These are phyloP conservation scores for Daldinia sp. DNA, from an alignment of 2,329 filamentous ascomycete species.

Conservation along the genomic window DNA sequence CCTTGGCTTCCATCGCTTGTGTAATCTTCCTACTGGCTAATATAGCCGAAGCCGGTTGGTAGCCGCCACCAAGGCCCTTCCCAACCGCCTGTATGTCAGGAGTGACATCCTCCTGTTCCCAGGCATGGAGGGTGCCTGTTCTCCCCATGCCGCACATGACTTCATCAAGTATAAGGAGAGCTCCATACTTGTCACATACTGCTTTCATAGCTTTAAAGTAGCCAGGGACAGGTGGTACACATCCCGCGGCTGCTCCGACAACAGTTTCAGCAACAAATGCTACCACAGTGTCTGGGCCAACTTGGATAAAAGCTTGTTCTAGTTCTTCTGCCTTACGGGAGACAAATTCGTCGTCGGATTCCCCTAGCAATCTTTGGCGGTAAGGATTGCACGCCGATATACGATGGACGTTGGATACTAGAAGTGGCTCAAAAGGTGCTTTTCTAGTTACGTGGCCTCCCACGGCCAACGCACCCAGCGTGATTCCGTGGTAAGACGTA, in stretches of 20 bases:
- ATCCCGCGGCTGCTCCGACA: slow-evolving; percentile 70
- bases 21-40: slow-evolving; percentile 61
- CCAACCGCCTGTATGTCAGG: slow-evolving; percentile 70
- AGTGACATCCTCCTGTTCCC: slow-evolving; percentile 58
- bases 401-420: slow-evolving; percentile 61
- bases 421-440: slow-evolving; percentile 63
- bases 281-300: slow-evolving; percentile 69
- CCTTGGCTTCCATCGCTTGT: slow-evolving; percentile 54
- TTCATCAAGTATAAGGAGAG: slow-evolving; percentile 72
- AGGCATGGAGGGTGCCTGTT: slow-evolving; percentile 61
- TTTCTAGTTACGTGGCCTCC: slow-evolving; percentile 68
- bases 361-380: slow-evolving; percentile 58
- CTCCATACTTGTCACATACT: slow-evolving; percentile 70
- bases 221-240: slow-evolving; percentile 66
- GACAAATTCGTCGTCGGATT: slow-evolving; percentile 65
- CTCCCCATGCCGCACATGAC: slow-evolving; percentile 67
- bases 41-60: slow-evolving; percentile 66
- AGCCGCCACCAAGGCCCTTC: slow-evolving; percentile 70
- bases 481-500: slow-evolving; percentile 75
- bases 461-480: slow-evolving; percentile 67
- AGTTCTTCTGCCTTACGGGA: slow-evolving; percentile 66
- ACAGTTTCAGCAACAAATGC: slow-evolving; percentile 74
- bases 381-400: slow-evolving; percentile 73
- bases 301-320: slow-evolving; percentile 65
- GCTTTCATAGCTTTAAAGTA: slow-evolving; percentile 71